phyloP scores from a whole-genome alignment of 345 rosid genomes.

The Brassica carinata region DNA sequence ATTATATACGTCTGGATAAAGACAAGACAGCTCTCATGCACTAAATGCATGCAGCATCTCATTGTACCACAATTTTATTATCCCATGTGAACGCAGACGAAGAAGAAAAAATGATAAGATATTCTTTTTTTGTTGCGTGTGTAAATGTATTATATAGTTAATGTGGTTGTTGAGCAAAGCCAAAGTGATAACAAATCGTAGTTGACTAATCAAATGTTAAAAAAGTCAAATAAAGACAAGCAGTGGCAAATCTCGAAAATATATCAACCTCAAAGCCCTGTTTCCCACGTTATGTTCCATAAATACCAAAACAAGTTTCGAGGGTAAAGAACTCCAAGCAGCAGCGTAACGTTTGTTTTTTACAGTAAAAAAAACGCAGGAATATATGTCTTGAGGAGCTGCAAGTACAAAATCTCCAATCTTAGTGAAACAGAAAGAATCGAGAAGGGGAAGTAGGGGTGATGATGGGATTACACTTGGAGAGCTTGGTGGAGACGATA shows the following conservation, averaged over 20 bases:
- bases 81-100: constrained; percentile 21
- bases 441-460: background rate
- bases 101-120: background rate
- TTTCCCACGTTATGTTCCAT: background rate
- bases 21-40: background rate
- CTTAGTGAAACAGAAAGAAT: constrained; percentile 1
- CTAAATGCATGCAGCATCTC: background rate
- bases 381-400: constrained; percentile 2
- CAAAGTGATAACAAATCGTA: constrained; percentile 9
- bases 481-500: constrained; percentile 74
- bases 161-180: constrained; percentile 16
- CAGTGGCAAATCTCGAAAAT: constrained; percentile 42
- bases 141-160: background rate
- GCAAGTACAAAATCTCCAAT: constrained; percentile 2
- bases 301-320: constrained; percentile 1
- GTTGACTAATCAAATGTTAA: constrained; percentile 19
- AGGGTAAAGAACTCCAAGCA: constrained; percentile 10
- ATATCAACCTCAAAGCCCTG: constrained; percentile 28
- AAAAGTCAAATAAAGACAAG: constrained; percentile 33
- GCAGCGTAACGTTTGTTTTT: constrained; percentile 10
- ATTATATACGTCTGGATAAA: background rate
- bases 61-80: background rate
- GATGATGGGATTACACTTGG: constrained; percentile 72
- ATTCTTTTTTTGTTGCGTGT: background rate
- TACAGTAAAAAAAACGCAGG: background rate